These are phyloP conservation scores for Trifolium subterraneum DNA, from an alignment of 306 rosid species.

Conservation along the genomic window DNA sequence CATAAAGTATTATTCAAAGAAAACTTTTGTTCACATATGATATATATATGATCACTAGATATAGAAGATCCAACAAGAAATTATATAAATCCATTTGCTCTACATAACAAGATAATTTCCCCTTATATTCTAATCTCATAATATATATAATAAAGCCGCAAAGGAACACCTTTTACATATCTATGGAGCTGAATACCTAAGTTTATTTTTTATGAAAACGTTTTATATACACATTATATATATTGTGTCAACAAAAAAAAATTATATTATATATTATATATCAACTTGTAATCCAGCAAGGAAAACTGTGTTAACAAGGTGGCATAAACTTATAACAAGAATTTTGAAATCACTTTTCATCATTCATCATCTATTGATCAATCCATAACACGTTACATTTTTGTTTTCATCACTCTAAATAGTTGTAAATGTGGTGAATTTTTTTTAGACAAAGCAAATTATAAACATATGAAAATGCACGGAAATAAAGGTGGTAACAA, in stretches of 20 bases:
- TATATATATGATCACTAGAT: background rate
- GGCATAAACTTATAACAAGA: background rate
- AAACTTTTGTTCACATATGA: background rate
- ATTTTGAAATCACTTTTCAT: background rate
- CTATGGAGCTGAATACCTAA: background rate
- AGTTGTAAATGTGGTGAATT: constrained; percentile 3
- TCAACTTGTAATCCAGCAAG: constrained; percentile 1
- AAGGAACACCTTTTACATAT: background rate
- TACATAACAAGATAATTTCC: background rate
- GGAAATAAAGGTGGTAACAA: constrained; percentile 20
- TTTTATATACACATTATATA: background rate
- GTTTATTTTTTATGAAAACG: background rate
- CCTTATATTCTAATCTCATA: background rate
- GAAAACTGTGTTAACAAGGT: background rate
- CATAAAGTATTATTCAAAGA: background rate
- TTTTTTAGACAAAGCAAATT: background rate
- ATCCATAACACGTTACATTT: background rate
- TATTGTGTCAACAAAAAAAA: no score
- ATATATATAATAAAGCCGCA: background rate
- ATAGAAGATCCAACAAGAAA: background rate
- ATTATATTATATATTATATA: background rate
- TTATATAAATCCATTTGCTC: background rate
- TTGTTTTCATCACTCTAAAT: background rate
- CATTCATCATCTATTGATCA: background rate
- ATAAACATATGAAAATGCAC: constrained; percentile 24